Evolutionary conservation across 331 rosid genomes (phyloP).

Genomic region (Stylosanthes scabra): DNA sequence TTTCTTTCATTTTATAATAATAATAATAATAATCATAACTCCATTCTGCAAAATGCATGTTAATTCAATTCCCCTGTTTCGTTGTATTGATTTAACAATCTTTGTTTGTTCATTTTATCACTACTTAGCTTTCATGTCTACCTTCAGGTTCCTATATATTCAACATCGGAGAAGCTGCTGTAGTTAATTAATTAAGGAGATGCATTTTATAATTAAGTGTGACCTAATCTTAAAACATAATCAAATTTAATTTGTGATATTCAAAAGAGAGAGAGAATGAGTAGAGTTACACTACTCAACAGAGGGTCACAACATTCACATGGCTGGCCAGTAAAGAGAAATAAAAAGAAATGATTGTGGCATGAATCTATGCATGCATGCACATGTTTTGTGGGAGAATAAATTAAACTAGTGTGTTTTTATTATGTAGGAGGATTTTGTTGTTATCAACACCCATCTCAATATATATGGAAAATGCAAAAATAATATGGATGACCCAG

Average conservation of each 20-base stretch:
- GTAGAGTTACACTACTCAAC: not conserved
- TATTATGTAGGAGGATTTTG: not conserved
- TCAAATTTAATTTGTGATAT: slow-evolving; percentile 18
- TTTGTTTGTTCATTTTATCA: too few relatives aligned
- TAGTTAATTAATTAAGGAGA: not conserved
- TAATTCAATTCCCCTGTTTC: slow-evolving; percentile 1
- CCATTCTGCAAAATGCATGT: too few relatives aligned
- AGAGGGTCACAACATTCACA: slow-evolving; percentile 7
- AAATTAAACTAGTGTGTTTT: slow-evolving; percentile 2
- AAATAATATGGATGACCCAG: too few relatives aligned
- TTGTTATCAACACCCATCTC: not conserved
- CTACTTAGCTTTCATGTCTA: not conserved
- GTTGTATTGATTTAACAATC: slow-evolving; percentile 20
- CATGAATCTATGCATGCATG: slow-evolving; percentile 4
- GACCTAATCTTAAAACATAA: slow-evolving; percentile 15
- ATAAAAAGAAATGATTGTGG: not conserved
- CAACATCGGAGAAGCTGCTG: too few relatives aligned
- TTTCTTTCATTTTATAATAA: slow-evolving; percentile 17
- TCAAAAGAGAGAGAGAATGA: not conserved
- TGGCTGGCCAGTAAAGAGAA: not conserved
- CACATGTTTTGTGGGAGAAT: slow-evolving; percentile 44
- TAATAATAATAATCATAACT: too few relatives aligned
- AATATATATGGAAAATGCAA: too few relatives aligned
- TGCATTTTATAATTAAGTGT: slow-evolving; percentile 1
- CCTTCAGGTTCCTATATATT: not conserved